Percentiles rank a stretch among this genome's conserved stretches.
phyloP scores from a whole-genome alignment of 768 basidiomycete species.

The Podaxis sp. region DNA sequence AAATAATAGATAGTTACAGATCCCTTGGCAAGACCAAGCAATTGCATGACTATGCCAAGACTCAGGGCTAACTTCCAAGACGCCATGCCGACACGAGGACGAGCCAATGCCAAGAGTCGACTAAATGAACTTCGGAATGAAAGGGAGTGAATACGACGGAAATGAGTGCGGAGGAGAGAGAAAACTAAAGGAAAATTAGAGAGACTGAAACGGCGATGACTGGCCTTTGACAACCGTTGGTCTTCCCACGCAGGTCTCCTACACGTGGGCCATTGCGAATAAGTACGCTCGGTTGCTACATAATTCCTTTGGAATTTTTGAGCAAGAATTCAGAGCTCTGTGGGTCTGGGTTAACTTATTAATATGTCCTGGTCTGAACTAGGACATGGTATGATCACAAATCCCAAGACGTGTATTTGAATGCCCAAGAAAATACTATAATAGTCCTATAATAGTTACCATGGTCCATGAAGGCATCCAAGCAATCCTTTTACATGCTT shows the following conservation, averaged over 20 bases:
- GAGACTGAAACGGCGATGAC: neutral
- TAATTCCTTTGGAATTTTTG: no score
- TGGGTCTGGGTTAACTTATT: no score
- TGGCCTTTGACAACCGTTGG: neutral
- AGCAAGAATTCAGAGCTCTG: neutral
- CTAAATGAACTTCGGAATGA: neutral
- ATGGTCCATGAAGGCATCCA: no score
- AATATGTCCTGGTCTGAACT: no score
- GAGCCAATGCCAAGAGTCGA: neutral
- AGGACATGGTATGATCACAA: no score
- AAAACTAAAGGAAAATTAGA: neutral
- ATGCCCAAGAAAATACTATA: no score
- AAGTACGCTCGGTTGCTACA: neutral
- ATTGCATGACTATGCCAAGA: neutral
- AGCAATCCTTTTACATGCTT: no score
- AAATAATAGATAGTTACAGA: slow-evolving; percentile 38
- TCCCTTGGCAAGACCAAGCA: slow-evolving; percentile 10
- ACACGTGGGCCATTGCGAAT: neutral
- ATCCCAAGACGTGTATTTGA: no score
- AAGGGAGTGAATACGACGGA: neutral
- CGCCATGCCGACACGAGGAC: neutral
- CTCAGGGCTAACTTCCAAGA: slow-evolving; percentile 6
- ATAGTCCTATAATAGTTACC: no score
- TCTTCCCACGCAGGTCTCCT: neutral
- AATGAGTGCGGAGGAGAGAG: slow-evolving; percentile 9